Conservation (phyloP, 805 yeast genomes). For the Starmerella powellii region DNA sequence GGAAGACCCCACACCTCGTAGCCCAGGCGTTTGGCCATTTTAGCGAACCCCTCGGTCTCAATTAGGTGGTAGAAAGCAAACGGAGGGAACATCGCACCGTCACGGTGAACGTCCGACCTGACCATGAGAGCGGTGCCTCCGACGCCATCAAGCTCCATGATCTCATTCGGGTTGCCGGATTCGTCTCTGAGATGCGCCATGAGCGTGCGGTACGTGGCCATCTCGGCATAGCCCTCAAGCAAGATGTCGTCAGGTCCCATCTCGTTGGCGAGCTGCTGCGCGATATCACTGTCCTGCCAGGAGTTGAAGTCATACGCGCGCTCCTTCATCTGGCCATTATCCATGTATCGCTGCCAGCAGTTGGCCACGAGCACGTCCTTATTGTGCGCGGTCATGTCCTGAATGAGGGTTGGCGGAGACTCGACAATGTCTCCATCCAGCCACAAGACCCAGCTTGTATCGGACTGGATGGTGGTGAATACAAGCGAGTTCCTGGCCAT, state of each 20-base stretch:
- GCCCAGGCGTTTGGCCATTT: slow-evolving; percentile 88
- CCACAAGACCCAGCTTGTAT: slow-evolving; percentile 94
- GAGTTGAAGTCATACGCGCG: slow-evolving; percentile 93
- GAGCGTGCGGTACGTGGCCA: slow-evolving; percentile 86
- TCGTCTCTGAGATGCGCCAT: slow-evolving; percentile 82
- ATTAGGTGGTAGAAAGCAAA: slow-evolving; percentile 94
- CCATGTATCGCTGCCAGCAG: slow-evolving; percentile 72
- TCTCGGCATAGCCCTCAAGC: slow-evolving; percentile 86
- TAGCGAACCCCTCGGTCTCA: slow-evolving; percentile 96
- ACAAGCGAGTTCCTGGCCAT: slow-evolving; percentile 83
- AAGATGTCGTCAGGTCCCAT: slow-evolving; percentile 82
- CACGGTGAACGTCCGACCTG: slow-evolving; percentile 95
- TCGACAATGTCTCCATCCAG: slow-evolving; percentile 90
- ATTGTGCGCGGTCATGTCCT: slow-evolving; percentile 75
- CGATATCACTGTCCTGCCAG: slow-evolving; percentile 68
- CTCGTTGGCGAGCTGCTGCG: slow-evolving; percentile 55
- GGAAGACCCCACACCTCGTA: slow-evolving; percentile 89
- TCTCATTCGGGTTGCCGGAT: slow-evolving; percentile 49
- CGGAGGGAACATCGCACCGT: slow-evolving; percentile 99
- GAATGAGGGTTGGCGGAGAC: slow-evolving; percentile 68
- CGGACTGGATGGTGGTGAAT: slow-evolving; percentile 77
- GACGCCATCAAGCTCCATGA: slow-evolving; percentile 87
- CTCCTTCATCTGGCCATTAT: slow-evolving; percentile 46
- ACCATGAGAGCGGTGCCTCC: slow-evolving; percentile 96
- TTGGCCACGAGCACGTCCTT: slow-evolving; percentile 85